Evolutionary conservation across 805 yeast species (phyloP), one percentile per base, ranked within the genome.

Genomic region (Tetrapisispora iriomotensis): DNA sequence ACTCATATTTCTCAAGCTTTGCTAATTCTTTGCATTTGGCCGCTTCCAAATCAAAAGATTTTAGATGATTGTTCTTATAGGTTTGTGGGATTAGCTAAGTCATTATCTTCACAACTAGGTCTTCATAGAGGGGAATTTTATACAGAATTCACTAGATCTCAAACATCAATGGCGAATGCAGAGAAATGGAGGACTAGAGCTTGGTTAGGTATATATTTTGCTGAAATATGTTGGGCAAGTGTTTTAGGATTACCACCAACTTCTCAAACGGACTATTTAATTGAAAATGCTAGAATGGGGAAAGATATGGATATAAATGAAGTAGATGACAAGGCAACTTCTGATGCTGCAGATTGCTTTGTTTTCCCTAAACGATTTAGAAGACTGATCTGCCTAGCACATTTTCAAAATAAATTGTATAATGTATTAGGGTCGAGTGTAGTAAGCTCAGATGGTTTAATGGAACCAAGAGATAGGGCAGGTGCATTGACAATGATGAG

Each of bases 131-230:
- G 96, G 20, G 83, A 82, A 56, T 88, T 88, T 57, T 85, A 88
- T 47, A 77, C 82, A 45, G 96, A 88, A 53, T 88, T 88, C 49
- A 80, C 94, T 6, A 70, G 96, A 53, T 83, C 90, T 23, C 96
- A 88, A 56, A 92, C 82, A 4, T 74, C 84, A 19, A 68, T 87
- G 60, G 90, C 90, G 0, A 86, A 88, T 60, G 90, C 95, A 5
- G 96, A 85, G 49, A 79, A 78, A 53, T 88, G 96, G 96, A 72
- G 96, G 58, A 86, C 96, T 1, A 68, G 95, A 48, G 76, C 95
- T 1, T 88, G 96, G 96, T 64, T 86, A 22, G 87, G 90, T 2
- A 81, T 84, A 3, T 88, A 82, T 58, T 82, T 87, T 53, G 71
- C 85, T 34, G 96, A 87, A 55, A 94, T 87, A 49, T 82, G 86